Conservation (phyloP, 805 yeast genomes). For the Sugiyamaella boreocaroliniensis region DNA sequence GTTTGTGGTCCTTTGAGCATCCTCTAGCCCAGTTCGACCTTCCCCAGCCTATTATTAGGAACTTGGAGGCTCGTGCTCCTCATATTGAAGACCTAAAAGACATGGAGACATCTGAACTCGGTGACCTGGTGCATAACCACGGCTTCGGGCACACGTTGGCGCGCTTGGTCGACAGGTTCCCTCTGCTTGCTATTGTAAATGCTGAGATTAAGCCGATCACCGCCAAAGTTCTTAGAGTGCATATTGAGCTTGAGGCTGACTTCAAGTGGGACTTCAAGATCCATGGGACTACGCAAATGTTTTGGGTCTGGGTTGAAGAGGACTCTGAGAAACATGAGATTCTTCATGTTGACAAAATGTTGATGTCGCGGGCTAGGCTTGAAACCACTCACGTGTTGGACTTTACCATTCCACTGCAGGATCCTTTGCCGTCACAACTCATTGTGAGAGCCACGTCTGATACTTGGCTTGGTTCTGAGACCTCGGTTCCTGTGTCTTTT, state of each 20-base stretch:
- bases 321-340: conserved; percentile 69
- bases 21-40: conserved; percentile 84
- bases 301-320: conserved; percentile 91
- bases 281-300: conserved; percentile 80
- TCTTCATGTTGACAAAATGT: conserved; percentile 74
- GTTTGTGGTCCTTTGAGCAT: conserved; percentile 86
- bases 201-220: conserved; percentile 89
- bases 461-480: conserved; percentile 82
- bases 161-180: conserved; percentile 62
- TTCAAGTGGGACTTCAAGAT: conserved; percentile 77
- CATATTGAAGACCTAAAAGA: conserved; percentile 68
- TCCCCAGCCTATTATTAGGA: conserved; percentile 53
- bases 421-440: conserved; percentile 86
- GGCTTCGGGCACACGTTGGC: conserved; percentile 63
- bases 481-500: conserved; percentile 70
- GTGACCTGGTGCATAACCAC: conserved; percentile 80
- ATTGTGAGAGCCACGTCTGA: conserved; percentile 76
- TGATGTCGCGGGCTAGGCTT: conserved; percentile 54
- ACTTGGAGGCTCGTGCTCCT: conserved; percentile 46
- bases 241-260: conserved; percentile 61
- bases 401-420: conserved; percentile 79
- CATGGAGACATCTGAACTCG: conserved; percentile 68
- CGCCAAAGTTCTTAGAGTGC: conserved; percentile 74
- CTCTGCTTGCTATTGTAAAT: conserved; percentile 55
- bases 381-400: conserved; percentile 63